Evolutionary conservation across 305 asterid species (phyloP).

Genomic region (Lippia alba): DNA sequence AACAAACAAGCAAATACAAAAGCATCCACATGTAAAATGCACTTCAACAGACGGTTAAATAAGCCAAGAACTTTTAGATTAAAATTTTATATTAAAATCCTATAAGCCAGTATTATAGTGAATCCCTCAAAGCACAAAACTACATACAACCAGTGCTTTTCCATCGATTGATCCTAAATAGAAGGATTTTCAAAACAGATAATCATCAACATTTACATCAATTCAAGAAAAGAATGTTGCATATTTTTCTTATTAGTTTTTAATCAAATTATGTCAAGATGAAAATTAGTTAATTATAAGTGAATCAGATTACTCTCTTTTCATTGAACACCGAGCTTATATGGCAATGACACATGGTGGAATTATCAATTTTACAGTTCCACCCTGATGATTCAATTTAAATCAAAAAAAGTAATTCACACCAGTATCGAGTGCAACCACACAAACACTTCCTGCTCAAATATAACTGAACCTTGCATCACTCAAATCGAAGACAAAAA

Average conservation of each 20-base stretch:
- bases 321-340: background rate
- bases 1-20: slow-evolving; percentile 17
- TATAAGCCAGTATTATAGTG: background rate
- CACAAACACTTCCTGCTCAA: slow-evolving; percentile 10
- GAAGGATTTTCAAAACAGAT: slow-evolving; percentile 12
- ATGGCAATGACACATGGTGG: slow-evolving; percentile 9
- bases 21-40: slow-evolving; percentile 2
- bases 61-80: slow-evolving; percentile 1
- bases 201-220: background rate
- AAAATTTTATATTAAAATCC: slow-evolving; percentile 1
- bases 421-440: slow-evolving; percentile 6
- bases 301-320: slow-evolving; percentile 18
- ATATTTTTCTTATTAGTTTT: background rate
- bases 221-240: slow-evolving; percentile 6
- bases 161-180: slow-evolving; percentile 21
- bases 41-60: slow-evolving; percentile 1
- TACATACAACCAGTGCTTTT: slow-evolving; percentile 6
- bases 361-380: background rate
- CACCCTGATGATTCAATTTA: slow-evolving; percentile 1
- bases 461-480: slow-evolving; percentile 20
- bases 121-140: slow-evolving; percentile 12
- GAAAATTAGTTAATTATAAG: slow-evolving; percentile 7
- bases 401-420: background rate
- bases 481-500: slow-evolving; percentile 10
- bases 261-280: slow-evolving; percentile 20